A percentile compares a stretch with the other conserved stretches of the same genome.
These are phyloP conservation scores for Aspergillus haitiensis DNA, from an alignment of 495 filamentous ascomycete species.

Conservation along the genomic window DNA sequence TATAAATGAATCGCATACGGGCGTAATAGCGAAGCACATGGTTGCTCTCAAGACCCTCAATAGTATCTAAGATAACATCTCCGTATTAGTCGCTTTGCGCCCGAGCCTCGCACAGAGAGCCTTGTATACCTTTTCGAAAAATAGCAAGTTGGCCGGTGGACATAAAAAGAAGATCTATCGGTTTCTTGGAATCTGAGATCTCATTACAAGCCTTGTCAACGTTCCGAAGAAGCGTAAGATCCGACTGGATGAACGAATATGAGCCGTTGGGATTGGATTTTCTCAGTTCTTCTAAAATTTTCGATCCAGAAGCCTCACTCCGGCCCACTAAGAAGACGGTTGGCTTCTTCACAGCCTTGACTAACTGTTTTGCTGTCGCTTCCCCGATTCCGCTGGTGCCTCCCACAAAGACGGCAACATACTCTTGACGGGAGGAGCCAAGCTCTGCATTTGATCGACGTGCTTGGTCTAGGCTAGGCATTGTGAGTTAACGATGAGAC, in stretches of 20 bases:
- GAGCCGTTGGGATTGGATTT: constrained; percentile 27
- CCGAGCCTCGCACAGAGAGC: background rate
- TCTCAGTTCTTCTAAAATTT: constrained; percentile 37
- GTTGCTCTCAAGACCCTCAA: constrained; percentile 57
- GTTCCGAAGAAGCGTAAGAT: constrained; percentile 56
- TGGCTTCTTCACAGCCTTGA: constrained; percentile 42
- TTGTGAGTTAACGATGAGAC: constrained; percentile 1
- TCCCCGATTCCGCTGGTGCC: constrained; percentile 64
- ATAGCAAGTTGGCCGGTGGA: constrained; percentile 21
- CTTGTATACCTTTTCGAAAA: constrained; percentile 19
- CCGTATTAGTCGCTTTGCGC: background rate
- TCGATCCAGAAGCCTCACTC: constrained; percentile 45
- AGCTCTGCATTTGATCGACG: constrained; percentile 20
- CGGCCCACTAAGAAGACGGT: constrained; percentile 49
- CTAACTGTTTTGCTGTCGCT: constrained; percentile 54
- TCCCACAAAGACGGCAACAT: constrained; percentile 60
- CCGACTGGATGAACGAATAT: constrained; percentile 58
- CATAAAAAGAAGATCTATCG: constrained; percentile 62
- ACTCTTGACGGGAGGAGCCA: constrained; percentile 35
- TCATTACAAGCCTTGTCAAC: constrained; percentile 62
- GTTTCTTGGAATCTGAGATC: constrained; percentile 54
- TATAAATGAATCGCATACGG: constrained; percentile 61
- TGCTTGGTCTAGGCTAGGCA: constrained; percentile 18
- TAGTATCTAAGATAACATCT: constrained; percentile 45
- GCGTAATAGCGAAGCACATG: constrained; percentile 60